Evolutionary conservation across 108 stramenopile species (phyloP).

Genomic region (Epithemia pelagica): DNA sequence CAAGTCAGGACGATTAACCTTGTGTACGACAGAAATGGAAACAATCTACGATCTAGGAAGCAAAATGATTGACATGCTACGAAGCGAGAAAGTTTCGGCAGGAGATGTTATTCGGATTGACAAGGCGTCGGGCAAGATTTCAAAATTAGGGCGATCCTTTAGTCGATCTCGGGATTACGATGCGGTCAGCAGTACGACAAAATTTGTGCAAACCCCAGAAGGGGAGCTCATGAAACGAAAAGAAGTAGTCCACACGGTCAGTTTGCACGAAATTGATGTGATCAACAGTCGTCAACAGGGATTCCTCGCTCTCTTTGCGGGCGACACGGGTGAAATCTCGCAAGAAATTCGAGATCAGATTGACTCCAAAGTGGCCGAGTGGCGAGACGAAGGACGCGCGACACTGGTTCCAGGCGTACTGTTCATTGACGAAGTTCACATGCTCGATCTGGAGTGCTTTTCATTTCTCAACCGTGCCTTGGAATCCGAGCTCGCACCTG

Average conservation of each 20-base stretch:
- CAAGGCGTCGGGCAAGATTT: constrained; percentile 95
- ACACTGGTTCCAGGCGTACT: constrained; percentile 97
- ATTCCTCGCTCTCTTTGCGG: constrained; percentile 97
- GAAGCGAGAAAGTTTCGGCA: constrained; percentile 94
- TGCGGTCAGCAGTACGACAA: constrained; percentile 96
- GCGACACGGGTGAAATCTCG: constrained; percentile 98
- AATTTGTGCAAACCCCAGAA: constrained; percentile 98
- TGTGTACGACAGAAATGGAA: constrained; percentile 99
- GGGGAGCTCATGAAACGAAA: constrained; percentile 98
- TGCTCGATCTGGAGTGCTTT: constrained; percentile 99
- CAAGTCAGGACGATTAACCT: constrained; percentile 92
- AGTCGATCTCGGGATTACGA: constrained; percentile 95
- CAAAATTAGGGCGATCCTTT: constrained; percentile 93
- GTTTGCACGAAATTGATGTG: constrained; percentile 98
- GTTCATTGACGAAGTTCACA: constrained; percentile 99
- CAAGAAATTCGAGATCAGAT: constrained; percentile 95
- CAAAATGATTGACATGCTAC: constrained; percentile 99
- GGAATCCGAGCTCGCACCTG: constrained; percentile 94
- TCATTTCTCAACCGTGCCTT: constrained; percentile 91
- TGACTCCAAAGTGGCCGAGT: constrained; percentile 94
- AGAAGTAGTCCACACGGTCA: constrained; percentile 93
- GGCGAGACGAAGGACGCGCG: constrained; percentile 96
- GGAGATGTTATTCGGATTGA: constrained; percentile 99
- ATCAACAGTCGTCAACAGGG: constrained; percentile 98
- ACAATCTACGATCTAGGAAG: constrained; percentile 98